phyloP scores from a whole-genome alignment of 164 flowering plant species.

The Buxus sempervirens region DNA sequence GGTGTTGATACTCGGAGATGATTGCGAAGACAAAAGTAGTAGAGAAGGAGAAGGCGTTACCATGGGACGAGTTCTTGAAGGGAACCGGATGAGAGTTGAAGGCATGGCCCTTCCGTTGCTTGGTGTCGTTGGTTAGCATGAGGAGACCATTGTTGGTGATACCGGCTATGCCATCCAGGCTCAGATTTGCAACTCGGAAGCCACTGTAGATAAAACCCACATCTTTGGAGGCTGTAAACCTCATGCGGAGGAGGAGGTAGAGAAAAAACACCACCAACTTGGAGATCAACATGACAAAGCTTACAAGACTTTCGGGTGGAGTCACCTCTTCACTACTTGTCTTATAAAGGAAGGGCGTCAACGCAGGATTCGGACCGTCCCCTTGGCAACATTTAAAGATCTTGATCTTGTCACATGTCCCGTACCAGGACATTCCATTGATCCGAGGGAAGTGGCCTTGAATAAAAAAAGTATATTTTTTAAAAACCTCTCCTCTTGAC shows the following conservation, averaged over 20 bases:
- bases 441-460: too few relatives aligned
- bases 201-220: conserved; percentile 8
- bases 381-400: too few relatives aligned
- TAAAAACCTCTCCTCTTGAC: too few relatives aligned
- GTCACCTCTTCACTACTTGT: too few relatives aligned
- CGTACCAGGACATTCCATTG: too few relatives aligned
- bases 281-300: neutral
- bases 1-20: conserved; percentile 18
- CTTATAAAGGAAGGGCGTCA: too few relatives aligned
- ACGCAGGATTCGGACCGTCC: too few relatives aligned
- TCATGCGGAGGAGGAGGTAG: neutral
- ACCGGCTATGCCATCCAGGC: neutral
- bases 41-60: conserved; percentile 30
- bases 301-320: too few relatives aligned
- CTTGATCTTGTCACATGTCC: too few relatives aligned
- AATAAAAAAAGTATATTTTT: too few relatives aligned
- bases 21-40: conserved; percentile 30
- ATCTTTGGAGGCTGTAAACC: conserved; percentile 5
- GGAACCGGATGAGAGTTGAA: conserved; percentile 23
- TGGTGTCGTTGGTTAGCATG: conserved; percentile 21
- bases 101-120: conserved; percentile 23
- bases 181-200: conserved; percentile 1
- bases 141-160: conserved; percentile 5
- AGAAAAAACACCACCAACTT: conserved; percentile 2
- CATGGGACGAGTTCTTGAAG: conserved; percentile 23